phyloP scores from a whole-genome alignment of 2,329 filamentous ascomycete genomes.

The Hypoxylon sp. region DNA sequence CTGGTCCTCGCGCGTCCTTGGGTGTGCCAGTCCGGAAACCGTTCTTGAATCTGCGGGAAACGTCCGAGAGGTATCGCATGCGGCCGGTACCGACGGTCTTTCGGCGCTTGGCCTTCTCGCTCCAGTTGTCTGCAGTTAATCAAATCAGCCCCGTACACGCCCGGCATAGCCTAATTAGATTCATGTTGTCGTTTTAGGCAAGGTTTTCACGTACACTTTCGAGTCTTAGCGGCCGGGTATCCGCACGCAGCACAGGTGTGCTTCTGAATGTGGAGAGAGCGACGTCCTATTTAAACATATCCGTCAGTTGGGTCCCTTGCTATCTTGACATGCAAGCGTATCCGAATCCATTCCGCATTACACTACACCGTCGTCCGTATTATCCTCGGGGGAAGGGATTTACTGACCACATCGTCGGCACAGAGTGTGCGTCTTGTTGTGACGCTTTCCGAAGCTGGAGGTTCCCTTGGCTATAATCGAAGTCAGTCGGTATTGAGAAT shows the following conservation, averaged over 20 bases:
- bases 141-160: slow-evolving; percentile 13
- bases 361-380: slow-evolving; percentile 2
- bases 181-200: slow-evolving; percentile 8
- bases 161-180: slow-evolving; percentile 59
- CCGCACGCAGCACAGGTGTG: slow-evolving; percentile 95
- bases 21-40: slow-evolving; percentile 93
- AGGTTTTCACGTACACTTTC: slow-evolving; percentile 87
- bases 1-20: slow-evolving; percentile 77
- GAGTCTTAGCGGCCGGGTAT: slow-evolving; percentile 96
- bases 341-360: slow-evolving; percentile 13
- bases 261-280: slow-evolving; percentile 99
- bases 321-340: slow-evolving; percentile 1
- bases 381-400: slow-evolving; percentile 15
- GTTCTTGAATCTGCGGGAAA: slow-evolving; percentile 96
- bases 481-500: slow-evolving; percentile 47
- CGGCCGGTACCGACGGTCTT: slow-evolving; percentile 98
- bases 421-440: slow-evolving; percentile 98
- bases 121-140: slow-evolving; percentile 89
- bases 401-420: slow-evolving; percentile 98
- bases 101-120: slow-evolving; percentile 99
- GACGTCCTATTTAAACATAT: slow-evolving; percentile 75
- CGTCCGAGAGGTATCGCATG: slow-evolving; percentile 93
- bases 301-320: slow-evolving; percentile 42
- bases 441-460: slow-evolving; percentile 69
- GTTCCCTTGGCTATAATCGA: slow-evolving; percentile 56